Base-by-base conservation (phyloP, 805 yeast genomes). In the Yamadazyma philogaea region DNA sequence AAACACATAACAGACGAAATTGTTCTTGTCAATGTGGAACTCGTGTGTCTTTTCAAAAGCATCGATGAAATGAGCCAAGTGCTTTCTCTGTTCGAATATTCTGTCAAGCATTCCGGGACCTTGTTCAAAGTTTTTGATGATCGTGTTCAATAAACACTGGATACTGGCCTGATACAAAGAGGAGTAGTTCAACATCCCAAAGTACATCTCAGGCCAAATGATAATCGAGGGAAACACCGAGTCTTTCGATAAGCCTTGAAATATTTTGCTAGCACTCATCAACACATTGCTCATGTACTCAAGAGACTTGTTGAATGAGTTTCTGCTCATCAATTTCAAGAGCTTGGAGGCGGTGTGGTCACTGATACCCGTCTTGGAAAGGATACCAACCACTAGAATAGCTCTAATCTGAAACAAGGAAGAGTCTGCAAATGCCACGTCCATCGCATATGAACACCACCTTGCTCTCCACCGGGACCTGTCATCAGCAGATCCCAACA, bases 401-500 rank as follows among this genome's bases (percentile, higher is more conserved):
- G 89, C 86, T 42, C 91, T 70, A 4, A 79, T 77, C 51, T 84
- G 86, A 38, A 85, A 69, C 28, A 81, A 74, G 0, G 87, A 77
- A 19, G 72, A 70, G 3, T 68, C 61, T 35, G 68, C 64, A 53
- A 81, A 80, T 0, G 86, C 81, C 15, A 85, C 75, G 48, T 79
- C 82, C 70, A 81, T 67, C 4, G 83, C 76, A 50, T 77, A 74
- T 28, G 83, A 72, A 46, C 77, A 75, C 84, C 88, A 86, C 46
- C 82, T 74, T 5, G 79, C 65, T 48, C 78, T 70, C 83, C 88
- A 84, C 24, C 74, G 66, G 7, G 72, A 64, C 32, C 72, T 68
- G 37, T 75, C 77, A 6, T 70, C 72, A 1, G 66, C 56, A 3
- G 72, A 63, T 12, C 79, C 74, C 33, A 79, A 67, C 19, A 66